Evolutionary conservation across 345 rosid species (phyloP).

Genomic region (Acer campestre): DNA sequence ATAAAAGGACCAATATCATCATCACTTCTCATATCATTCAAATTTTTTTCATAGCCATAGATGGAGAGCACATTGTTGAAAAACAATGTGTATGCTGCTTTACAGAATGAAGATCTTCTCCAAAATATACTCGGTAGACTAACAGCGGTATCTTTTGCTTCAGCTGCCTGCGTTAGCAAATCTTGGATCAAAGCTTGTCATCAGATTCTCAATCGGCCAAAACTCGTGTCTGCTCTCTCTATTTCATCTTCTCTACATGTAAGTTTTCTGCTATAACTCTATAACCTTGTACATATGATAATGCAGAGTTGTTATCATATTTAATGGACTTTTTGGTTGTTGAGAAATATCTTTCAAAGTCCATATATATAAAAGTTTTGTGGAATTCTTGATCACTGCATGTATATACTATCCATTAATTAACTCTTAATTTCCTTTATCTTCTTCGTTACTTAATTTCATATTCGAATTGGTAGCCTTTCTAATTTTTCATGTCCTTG

Average conservation of each 20-base stretch:
- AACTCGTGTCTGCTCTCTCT: constrained; percentile 61
- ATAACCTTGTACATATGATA: neutral
- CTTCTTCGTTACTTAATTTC: no score
- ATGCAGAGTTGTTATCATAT: no score
- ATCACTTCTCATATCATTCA: no score
- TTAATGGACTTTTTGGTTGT: neutral
- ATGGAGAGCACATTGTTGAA: neutral
- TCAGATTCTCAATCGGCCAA: constrained; percentile 50
- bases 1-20: no score
- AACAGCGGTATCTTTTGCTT: constrained; percentile 52
- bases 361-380: no score
- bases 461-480: neutral
- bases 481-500: neutral
- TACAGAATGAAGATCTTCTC: constrained; percentile 40
- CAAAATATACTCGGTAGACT: constrained; percentile 44
- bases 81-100: neutral
- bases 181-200: constrained; percentile 45
- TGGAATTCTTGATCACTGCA: no score
- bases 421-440: no score
- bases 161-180: constrained; percentile 53
- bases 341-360: neutral
- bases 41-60: no score
- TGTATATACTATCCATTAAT: no score
- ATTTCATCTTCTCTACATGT: constrained; percentile 39
- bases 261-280: constrained; percentile 7